Evolutionary conservation across 192 early-diverging fungal species (phyloP).

Genomic region (Backusella tuberculispora): DNA sequence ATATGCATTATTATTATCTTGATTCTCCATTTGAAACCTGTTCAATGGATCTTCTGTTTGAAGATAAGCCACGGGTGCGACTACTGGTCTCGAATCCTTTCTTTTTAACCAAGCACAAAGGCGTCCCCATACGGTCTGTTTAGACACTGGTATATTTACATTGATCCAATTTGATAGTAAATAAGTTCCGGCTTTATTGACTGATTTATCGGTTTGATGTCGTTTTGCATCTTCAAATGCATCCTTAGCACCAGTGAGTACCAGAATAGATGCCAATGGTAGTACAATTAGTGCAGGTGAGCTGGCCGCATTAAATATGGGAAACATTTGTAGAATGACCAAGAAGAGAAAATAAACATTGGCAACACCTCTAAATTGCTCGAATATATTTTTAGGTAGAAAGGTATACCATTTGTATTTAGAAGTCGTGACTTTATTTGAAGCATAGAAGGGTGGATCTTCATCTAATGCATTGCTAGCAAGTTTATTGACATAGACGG

Average conservation of each 20-base stretch:
- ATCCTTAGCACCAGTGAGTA: constrained; percentile 83
- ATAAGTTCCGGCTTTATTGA: constrained; percentile 70
- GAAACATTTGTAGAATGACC: constrained; percentile 79
- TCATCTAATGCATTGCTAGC: neutral
- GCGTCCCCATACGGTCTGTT: constrained; percentile 18
- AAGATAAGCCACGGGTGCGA: neutral
- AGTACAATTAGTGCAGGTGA: constrained; percentile 78
- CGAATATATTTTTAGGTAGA: constrained; percentile 91
- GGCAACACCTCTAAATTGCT: constrained; percentile 92
- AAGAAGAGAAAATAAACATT: constrained; percentile 94
- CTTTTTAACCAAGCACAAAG: neutral
- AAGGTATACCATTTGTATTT: constrained; percentile 92
- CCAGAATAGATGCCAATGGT: constrained; percentile 80
- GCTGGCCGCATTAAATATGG: constrained; percentile 56
- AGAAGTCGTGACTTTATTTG: constrained; percentile 81
- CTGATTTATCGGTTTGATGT: constrained; percentile 79
- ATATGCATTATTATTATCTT: neutral
- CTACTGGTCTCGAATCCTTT: neutral
- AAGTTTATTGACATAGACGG: neutral
- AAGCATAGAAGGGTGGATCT: neutral
- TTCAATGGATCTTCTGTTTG: neutral
- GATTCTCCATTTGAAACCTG: constrained; percentile 11
- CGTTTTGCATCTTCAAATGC: constrained; percentile 92
- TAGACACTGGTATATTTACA: constrained; percentile 47
- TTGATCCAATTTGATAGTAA: constrained; percentile 63